Percentiles rank a stretch among this genome's conserved stretches.
Evolutionary conservation across 139 green algal species (phyloP).

Genomic region (Chlorella sp.): DNA sequence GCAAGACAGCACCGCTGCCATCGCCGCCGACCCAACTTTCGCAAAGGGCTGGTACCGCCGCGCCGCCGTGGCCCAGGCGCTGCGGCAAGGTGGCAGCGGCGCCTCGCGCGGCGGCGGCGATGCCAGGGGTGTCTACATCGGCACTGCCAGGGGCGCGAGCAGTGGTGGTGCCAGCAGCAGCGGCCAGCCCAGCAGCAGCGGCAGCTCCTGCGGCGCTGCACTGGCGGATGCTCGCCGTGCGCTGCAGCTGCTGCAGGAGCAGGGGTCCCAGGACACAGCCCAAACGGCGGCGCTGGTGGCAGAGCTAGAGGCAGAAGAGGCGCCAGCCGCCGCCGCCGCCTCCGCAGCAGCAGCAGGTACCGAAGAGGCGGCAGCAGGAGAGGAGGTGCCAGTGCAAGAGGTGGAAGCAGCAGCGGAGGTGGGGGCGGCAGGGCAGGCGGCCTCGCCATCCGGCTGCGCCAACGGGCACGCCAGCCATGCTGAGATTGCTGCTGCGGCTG

Average conservation of each 20-base stretch:
- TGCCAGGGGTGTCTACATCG: too few relatives aligned
- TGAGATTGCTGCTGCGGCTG: background rate
- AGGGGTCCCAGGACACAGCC: background rate
- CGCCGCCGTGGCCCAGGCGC: background rate
- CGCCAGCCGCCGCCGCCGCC: too few relatives aligned
- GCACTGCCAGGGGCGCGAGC: background rate
- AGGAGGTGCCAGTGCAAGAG: background rate
- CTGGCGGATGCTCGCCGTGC: conserved; percentile 15
- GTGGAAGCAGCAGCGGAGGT: background rate
- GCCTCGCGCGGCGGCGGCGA: background rate
- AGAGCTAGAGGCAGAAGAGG: conserved; percentile 14
- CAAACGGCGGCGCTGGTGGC: conserved; percentile 19
- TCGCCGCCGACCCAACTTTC: conserved; percentile 10
- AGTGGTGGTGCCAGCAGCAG: background rate
- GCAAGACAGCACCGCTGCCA: conserved; percentile 24
- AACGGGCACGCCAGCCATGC: background rate
- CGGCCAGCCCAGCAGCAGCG: too few relatives aligned
- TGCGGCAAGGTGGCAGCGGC: background rate
- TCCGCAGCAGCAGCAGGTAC: background rate
- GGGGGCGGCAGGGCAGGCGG: background rate
- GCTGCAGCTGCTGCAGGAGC: conserved; percentile 14
- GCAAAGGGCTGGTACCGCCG: conserved; percentile 46
- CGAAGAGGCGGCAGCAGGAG: background rate
- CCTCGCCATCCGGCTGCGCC: background rate
- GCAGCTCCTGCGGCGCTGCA: background rate